phyloP scores from a whole-genome alignment of 1,284 basidiomycete species.

The Polyporus tsugae region DNA sequence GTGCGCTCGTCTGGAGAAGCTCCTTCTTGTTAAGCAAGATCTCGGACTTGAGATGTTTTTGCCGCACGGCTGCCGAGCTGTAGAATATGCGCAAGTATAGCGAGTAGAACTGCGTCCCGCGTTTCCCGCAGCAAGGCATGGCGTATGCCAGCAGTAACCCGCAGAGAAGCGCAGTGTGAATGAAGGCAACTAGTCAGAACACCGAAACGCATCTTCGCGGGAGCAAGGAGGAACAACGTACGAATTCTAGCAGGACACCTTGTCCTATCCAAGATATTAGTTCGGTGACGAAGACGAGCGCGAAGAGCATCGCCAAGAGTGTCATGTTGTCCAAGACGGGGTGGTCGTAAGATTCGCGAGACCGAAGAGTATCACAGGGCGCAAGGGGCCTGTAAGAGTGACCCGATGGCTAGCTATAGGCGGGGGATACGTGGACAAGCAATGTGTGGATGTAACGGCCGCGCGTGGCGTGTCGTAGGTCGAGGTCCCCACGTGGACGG shows the following conservation, averaged over 20 bases:
- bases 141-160: neutral
- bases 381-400: constrained; percentile 9
- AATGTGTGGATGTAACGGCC: constrained; percentile 11
- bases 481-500: constrained; percentile 26
- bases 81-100: constrained; percentile 75
- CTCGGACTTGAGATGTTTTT: constrained; percentile 77
- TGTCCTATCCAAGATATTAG: constrained; percentile 89
- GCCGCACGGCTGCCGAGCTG: constrained; percentile 58
- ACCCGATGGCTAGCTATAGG: constrained; percentile 15
- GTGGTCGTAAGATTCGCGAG: constrained; percentile 13
- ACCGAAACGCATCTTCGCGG: neutral
- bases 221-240: constrained; percentile 49
- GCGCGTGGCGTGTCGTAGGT: constrained; percentile 26
- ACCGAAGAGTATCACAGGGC: constrained; percentile 18
- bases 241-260: constrained; percentile 80
- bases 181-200: neutral
- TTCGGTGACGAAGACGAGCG: constrained; percentile 82
- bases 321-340: constrained; percentile 56
- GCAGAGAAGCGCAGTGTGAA: neutral
- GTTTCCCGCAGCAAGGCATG: neutral
- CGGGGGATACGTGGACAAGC: constrained; percentile 32
- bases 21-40: constrained; percentile 86
- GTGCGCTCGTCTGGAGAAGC: constrained; percentile 89
- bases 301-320: constrained; percentile 83
- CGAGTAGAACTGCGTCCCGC: constrained; percentile 59